Percentiles rank a stretch among this genome's conserved stretches.
phyloP scores from a whole-genome alignment of 148 eudicot species.

The Camellia sinensis region DNA sequence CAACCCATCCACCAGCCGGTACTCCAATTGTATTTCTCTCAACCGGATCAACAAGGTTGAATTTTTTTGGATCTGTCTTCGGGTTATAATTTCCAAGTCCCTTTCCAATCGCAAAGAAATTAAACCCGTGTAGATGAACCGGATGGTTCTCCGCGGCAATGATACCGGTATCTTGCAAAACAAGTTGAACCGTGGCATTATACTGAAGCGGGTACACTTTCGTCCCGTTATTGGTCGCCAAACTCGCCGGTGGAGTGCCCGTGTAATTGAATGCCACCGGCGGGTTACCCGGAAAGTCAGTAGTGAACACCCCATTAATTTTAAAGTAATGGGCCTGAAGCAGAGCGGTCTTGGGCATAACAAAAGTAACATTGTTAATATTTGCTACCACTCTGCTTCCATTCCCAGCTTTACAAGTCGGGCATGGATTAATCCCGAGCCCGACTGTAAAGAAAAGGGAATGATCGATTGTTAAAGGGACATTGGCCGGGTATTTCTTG shows the following conservation, averaged over 20 bases:
- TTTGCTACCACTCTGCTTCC: constrained; percentile 43
- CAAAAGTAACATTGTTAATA: constrained; percentile 51
- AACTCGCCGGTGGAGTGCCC: constrained; percentile 24
- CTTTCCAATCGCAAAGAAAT: constrained; percentile 41
- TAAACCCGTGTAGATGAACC: constrained; percentile 48
- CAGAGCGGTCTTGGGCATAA: constrained; percentile 48
- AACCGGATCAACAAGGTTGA: constrained; percentile 55
- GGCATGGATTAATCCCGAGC: constrained; percentile 44
- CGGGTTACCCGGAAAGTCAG: constrained; percentile 52
- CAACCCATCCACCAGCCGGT: constrained; percentile 57
- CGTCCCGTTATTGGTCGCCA: constrained; percentile 33
- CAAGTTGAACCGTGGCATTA: constrained; percentile 44
- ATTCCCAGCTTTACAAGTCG: constrained; percentile 40
- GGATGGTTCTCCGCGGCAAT: constrained; percentile 48
- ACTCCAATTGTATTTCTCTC: constrained; percentile 59
- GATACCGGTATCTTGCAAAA: constrained; percentile 38
- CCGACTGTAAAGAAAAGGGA: constrained; percentile 45
- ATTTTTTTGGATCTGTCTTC: constrained; percentile 36
- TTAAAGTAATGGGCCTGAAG: constrained; percentile 47
- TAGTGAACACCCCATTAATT: constrained; percentile 43
- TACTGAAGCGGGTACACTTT: constrained; percentile 43
- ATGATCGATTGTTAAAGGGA: constrained; percentile 37
- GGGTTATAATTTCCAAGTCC: constrained; percentile 43
- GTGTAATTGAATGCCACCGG: constrained; percentile 40
- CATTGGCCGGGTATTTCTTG: constrained; percentile 41